phyloP scores from a whole-genome alignment of 805 yeast species.

The Saturnispora quitensis region DNA sequence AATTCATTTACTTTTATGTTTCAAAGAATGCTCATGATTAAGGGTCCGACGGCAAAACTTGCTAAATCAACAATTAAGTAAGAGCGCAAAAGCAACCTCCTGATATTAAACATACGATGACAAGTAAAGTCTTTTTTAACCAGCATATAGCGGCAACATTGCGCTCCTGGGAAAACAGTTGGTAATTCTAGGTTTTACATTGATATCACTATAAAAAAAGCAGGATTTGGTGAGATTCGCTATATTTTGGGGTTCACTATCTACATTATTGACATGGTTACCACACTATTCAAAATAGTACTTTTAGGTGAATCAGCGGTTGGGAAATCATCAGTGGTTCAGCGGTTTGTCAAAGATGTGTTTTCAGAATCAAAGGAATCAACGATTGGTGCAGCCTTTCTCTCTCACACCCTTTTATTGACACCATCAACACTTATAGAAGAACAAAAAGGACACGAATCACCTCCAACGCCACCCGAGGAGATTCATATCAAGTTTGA shows the following conservation, averaged over 20 bases:
- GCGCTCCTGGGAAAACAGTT: not conserved
- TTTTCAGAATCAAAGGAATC: constrained; percentile 70
- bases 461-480: not conserved
- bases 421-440: constrained; percentile 36
- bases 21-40: not conserved
- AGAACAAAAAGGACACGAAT: not conserved
- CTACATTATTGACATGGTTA: not conserved
- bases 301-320: constrained; percentile 55
- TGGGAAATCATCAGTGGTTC: constrained; percentile 59
- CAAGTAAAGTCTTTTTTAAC: too few relatives aligned
- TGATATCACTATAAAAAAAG: not conserved
- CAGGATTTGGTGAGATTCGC: not conserved
- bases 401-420: constrained; percentile 53
- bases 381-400: constrained; percentile 79
- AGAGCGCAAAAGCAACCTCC: too few relatives aligned
- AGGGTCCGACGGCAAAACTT: too few relatives aligned
- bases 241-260: not conserved
- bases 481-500: constrained; percentile 46
- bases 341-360: constrained; percentile 62
- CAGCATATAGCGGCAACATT: too few relatives aligned
- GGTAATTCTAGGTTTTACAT: not conserved
- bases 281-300: constrained; percentile 48
- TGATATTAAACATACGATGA: too few relatives aligned
- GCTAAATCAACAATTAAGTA: too few relatives aligned
- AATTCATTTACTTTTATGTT: not conserved